Base-by-base conservation (phyloP, 2,329 filamentous ascomycete species). In the Colletotrichum horii region DNA sequence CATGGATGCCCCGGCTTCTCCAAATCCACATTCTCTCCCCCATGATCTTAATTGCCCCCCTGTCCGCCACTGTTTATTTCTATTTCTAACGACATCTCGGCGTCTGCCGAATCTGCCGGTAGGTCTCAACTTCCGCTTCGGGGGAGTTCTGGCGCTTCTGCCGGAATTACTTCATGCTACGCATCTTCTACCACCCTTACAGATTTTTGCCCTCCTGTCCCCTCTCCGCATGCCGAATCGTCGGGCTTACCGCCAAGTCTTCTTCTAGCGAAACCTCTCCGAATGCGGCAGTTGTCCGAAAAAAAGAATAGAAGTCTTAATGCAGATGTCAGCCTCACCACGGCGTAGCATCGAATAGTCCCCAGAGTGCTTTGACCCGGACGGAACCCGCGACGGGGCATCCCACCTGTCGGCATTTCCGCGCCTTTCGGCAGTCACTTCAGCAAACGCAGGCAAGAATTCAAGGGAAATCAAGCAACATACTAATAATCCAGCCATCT, bases 1-100 rank as follows among this genome's bases (percentile, higher is more conserved):
- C 73, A 73, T 75, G 70, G 62, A 24, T 65, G 34, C 62, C 62
- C 64, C 22, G 22, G 19, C 64, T 70, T 71, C 61, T 12, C 67
- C 30, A n/a, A 55, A 32, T 48, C 34, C 66, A 52, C 19, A 61
- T 24, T n/a, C 52, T 30, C 34, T 30, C 52, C 28, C 36, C 28
- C 12, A n/a, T n/a, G 32, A 43, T 61, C 24, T 26, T 22, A 14
- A 16, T 43, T 52, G 9, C 6, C 28, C 67, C 67, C 48, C 26
- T 26, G 48, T 28, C 56, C 9, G 36, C n/a, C 36, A 52, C 26
- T 5, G 24, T 60, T 52, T 32, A 60, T 19, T 28, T 65, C 55
- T 75, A 67, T 58, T 48, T n/a, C 28, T 11, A 60, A 43, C 26
- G 62, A 64, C 38, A 28, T 32, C 28, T 64, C 34, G 64, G 43